These are phyloP conservation scores for Tylopilus rubrobrunneus DNA, from an alignment of 768 basidiomycete genomes.

Conservation along the genomic window DNA sequence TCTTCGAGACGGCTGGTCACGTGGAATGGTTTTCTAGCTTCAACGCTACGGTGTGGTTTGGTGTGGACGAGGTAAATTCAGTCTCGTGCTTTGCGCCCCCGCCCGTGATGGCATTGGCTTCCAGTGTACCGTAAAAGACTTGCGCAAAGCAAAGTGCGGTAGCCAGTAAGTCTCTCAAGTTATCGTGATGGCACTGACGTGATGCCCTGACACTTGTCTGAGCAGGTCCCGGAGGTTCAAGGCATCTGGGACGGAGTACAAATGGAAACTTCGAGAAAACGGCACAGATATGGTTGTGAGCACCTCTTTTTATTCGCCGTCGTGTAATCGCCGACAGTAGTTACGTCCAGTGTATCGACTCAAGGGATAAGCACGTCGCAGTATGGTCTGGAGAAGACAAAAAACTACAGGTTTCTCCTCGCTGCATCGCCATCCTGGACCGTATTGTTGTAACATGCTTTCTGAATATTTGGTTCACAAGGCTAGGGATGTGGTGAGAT, in stretches of 20 bases:
- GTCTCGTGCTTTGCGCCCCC: background rate
- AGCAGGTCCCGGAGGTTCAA: conserved; percentile 54
- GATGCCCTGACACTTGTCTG: conserved; percentile 1
- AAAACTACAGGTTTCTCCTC: conserved; percentile 39
- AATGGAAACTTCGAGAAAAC: conserved; percentile 50
- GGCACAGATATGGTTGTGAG: conserved; percentile 45
- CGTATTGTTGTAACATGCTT: conserved; percentile 52
- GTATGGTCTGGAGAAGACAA: conserved; percentile 40
- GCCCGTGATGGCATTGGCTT: background rate
- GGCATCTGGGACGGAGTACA: conserved; percentile 46
- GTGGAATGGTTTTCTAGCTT: conserved; percentile 49
- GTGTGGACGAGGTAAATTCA: conserved; percentile 40
- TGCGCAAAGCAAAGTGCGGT: conserved; percentile 47
- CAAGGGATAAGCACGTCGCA: conserved; percentile 45
- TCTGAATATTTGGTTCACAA: conserved; percentile 49
- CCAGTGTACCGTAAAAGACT: conserved; percentile 42
- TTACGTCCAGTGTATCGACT: conserved; percentile 45
- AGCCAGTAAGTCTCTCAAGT: conserved; percentile 41
- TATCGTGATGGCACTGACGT: background rate
- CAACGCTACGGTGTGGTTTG: conserved; percentile 46
- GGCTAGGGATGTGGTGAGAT: conserved; percentile 40
- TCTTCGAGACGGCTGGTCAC: conserved; percentile 51
- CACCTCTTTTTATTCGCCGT: background rate
- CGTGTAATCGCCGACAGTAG: background rate
- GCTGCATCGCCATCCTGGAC: conserved; percentile 41